Conservation (phyloP, 495 filamentous ascomycete genomes). For the Darksidea phi region DNA sequence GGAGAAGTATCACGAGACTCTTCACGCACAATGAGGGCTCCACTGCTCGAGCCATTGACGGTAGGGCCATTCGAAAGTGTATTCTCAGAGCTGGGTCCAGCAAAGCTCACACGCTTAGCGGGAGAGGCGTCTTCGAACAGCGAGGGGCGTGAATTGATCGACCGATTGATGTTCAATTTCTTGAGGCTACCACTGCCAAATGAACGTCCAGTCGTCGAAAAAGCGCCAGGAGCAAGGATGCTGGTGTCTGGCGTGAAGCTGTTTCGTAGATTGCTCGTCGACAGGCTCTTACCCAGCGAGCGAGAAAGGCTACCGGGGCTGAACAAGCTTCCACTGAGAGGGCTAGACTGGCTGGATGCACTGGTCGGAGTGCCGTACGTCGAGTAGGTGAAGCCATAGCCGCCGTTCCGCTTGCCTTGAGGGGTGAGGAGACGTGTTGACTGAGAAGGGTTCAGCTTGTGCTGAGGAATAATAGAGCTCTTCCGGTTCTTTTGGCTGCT, state of each 20-base stretch:
- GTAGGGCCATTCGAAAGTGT: conserved; percentile 16
- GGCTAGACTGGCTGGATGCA: conserved; percentile 63
- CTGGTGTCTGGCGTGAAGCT: conserved; percentile 68
- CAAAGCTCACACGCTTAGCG: conserved; percentile 87
- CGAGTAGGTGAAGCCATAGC: conserved; percentile 87
- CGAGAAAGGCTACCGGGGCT: conserved; percentile 57
- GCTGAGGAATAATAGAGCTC: conserved; percentile 75
- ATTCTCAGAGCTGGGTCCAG: conserved; percentile 54
- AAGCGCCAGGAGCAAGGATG: conserved; percentile 79
- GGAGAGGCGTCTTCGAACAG: conserved; percentile 43
- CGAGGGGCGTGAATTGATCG: conserved; percentile 62
- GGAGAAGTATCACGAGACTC: conserved; percentile 53
- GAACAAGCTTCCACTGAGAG: conserved; percentile 66
- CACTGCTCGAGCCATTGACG: conserved; percentile 39
- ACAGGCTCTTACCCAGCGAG: conserved; percentile 61
- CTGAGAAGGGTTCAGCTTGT: conserved; percentile 80
- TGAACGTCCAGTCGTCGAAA: conserved; percentile 67
- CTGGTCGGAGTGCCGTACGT: conserved; percentile 80
- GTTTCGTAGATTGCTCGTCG: conserved; percentile 67
- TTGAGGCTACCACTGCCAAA: conserved; percentile 70
- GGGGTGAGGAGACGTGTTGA: conserved; percentile 78
- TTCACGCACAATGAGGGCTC: conserved; percentile 43
- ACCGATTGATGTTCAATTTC: conserved; percentile 84
- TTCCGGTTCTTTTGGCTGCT: conserved; percentile 69
- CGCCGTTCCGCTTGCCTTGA: conserved; percentile 60